Conservation (phyloP, 225 moss, liverwort and hornwort genomes). For the Rhytidiadelphus loreus region DNA sequence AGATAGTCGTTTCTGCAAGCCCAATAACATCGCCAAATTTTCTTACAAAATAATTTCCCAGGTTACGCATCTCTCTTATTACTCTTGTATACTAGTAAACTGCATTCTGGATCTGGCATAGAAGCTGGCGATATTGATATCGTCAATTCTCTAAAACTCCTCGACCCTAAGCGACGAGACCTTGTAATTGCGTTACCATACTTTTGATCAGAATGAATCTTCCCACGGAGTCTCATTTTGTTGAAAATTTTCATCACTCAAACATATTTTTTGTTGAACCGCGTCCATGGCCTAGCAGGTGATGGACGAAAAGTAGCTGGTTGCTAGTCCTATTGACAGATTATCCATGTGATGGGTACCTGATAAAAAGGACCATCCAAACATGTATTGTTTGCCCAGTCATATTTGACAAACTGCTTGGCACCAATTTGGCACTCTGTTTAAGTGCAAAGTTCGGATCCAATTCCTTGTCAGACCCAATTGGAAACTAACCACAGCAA, state of each 20-base stretch:
- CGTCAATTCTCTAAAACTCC: not conserved
- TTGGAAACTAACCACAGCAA: not conserved
- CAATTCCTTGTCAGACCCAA: not conserved
- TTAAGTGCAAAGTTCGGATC: not conserved
- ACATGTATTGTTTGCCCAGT: not conserved
- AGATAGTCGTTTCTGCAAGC: not conserved
- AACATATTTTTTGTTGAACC: not conserved
- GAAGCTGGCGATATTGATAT: not conserved
- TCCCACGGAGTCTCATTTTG: not conserved
- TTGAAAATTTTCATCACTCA: not conserved
- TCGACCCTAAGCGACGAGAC: not conserved
- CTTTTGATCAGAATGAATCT: not conserved
- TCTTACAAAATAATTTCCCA: not conserved
- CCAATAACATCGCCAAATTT: not conserved
- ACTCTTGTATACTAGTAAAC: not conserved
- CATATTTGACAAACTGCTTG: not conserved
- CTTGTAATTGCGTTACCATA: not conserved
- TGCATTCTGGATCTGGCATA: not conserved
- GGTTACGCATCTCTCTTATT: not conserved
- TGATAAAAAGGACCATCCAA: not conserved
- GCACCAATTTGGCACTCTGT: not conserved
- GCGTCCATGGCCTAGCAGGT: not conserved
- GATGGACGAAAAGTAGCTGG: not conserved
- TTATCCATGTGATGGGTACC: not conserved
- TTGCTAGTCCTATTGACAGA: not conserved